Percentiles rank a stretch among this genome's conserved stretches.
phyloP scores from a whole-genome alignment of 805 yeast species.

The Starmerella apicola region DNA sequence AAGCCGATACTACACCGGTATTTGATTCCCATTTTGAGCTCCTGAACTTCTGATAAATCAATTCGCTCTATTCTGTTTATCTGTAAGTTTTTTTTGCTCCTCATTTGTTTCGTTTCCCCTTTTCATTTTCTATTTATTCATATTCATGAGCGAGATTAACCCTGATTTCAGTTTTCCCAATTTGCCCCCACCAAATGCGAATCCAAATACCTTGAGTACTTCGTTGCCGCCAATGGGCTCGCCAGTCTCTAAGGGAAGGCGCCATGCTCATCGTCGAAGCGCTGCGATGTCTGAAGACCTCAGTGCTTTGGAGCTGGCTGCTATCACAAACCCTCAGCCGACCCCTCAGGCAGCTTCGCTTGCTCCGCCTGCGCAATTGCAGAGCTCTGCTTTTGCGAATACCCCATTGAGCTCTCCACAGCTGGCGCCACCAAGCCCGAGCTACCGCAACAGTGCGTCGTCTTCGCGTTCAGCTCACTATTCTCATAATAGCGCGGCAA shows the following conservation, averaged over 20 bases:
- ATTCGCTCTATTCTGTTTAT: too few species aligned
- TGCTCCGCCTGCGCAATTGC: background rate
- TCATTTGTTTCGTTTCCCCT: background rate
- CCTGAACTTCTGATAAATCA: too few species aligned
- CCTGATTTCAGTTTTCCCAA: slow-evolving; percentile 19
- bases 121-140: background rate
- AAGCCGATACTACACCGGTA: too few species aligned
- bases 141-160: slow-evolving; percentile 19
- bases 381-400: too few species aligned
- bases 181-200: slow-evolving; percentile 7
- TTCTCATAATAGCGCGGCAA: too few species aligned
- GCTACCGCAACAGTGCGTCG: too few species aligned
- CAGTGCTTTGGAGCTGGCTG: slow-evolving; percentile 12
- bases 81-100: too few species aligned
- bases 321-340: slow-evolving; percentile 10
- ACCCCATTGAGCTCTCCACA: too few species aligned
- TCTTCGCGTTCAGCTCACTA: too few species aligned
- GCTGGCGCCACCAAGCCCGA: too few species aligned
- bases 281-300: slow-evolving; percentile 24
- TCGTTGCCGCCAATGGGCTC: slow-evolving; percentile 12
- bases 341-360: background rate
- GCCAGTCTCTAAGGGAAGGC: slow-evolving; percentile 13
- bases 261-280: slow-evolving; percentile 23
- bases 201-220: too few species aligned
- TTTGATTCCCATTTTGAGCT: too few species aligned